Percentiles rank a stretch among this genome's conserved stretches.
These are phyloP conservation scores for Pseudogymnoascus sp. DNA, from an alignment of 2,329 filamentous ascomycete species.

Conservation along the genomic window DNA sequence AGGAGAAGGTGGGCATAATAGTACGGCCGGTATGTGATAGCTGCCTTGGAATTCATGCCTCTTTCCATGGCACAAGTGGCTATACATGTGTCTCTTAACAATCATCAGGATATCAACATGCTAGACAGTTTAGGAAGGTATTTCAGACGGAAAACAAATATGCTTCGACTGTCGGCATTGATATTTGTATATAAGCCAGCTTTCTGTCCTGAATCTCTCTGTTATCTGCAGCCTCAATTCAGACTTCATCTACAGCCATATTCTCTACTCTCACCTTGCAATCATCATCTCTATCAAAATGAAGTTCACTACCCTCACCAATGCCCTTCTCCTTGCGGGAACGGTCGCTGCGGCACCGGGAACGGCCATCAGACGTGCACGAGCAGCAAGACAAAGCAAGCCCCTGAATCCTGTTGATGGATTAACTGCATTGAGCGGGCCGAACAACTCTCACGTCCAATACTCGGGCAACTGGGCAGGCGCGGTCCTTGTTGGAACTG, in stretches of 20 bases:
- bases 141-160: neutral
- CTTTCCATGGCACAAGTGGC: neutral
- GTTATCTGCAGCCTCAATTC: neutral
- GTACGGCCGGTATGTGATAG: neutral
- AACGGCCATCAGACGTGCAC: conserved; percentile 34
- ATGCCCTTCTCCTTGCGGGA: conserved; percentile 34
- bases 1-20: neutral
- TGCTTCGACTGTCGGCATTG: neutral
- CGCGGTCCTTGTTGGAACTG: conserved; percentile 42
- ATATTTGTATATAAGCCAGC: neutral
- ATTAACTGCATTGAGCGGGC: conserved; percentile 21
- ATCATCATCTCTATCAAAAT: conserved; percentile 31
- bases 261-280: neutral
- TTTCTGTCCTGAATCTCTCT: neutral
- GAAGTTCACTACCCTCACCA: conserved; percentile 38
- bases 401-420: conserved; percentile 28
- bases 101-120: neutral
- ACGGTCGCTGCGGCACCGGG: conserved; percentile 37
- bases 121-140: neutral
- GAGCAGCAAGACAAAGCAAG: conserved; percentile 20
- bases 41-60: neutral
- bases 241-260: neutral
- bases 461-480: conserved; percentile 55
- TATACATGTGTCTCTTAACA: neutral
- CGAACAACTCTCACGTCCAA: conserved; percentile 36